A percentile compares a stretch with the other conserved stretches of the same genome.
phyloP scores from a whole-genome alignment of 2,329 filamentous ascomycete species.

The Penicillium sp. region DNA sequence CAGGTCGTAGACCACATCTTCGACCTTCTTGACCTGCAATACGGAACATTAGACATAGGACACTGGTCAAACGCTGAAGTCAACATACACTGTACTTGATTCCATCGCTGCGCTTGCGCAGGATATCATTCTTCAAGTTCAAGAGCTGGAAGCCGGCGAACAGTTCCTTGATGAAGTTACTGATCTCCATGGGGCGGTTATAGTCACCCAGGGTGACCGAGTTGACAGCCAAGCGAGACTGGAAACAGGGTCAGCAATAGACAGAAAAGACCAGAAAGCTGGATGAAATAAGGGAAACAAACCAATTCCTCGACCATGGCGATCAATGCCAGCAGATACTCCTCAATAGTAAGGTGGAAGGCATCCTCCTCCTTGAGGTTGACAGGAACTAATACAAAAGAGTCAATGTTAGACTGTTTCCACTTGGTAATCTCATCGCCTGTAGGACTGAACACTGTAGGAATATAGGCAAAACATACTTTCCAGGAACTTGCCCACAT shows the following conservation, averaged over 20 bases:
- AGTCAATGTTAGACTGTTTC: background rate
- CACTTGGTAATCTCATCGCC: background rate
- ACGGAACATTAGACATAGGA: background rate
- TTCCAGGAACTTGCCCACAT: constrained; percentile 73
- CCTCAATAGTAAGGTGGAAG: constrained; percentile 95
- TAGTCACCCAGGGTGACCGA: constrained; percentile 90
- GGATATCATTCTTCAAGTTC: constrained; percentile 91
- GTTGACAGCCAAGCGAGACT: constrained; percentile 85
- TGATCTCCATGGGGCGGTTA: constrained; percentile 78
- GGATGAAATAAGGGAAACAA: constrained; percentile 18
- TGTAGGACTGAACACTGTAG: constrained; percentile 2
- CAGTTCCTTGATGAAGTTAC: constrained; percentile 88
- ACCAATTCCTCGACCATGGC: constrained; percentile 83
- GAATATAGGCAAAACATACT: constrained; percentile 49
- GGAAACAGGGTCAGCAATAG: background rate
- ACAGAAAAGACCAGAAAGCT: background rate
- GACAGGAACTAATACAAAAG: constrained; percentile 64
- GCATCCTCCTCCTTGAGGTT: constrained; percentile 85
- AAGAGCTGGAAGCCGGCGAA: constrained; percentile 95
- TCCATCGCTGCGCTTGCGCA: constrained; percentile 82
- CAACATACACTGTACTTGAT: constrained; percentile 76
- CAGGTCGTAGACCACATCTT: constrained; percentile 96
- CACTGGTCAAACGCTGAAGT: background rate
- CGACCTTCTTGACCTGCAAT: constrained; percentile 80
- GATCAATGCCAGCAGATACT: constrained; percentile 87